Evolutionary conservation across 2,329 filamentous ascomycete genomes (phyloP), one percentile per base, ranked within the genome.

Genomic region (Xylariaceae sp.): DNA sequence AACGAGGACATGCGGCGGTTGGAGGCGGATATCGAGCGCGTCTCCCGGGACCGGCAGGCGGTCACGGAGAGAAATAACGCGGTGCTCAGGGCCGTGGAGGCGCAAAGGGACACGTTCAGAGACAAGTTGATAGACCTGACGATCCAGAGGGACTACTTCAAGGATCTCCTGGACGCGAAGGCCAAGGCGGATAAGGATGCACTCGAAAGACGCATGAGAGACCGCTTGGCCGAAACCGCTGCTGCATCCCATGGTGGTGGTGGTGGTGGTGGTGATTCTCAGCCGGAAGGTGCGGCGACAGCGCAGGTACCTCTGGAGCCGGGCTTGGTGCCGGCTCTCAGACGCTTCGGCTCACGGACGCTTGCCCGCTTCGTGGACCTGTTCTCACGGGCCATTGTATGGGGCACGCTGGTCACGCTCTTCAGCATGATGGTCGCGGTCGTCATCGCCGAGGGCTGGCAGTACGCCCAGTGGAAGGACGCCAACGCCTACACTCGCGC

Each of bases 401-500:
- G 32, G 38, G 19, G 27, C 13, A 21, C 17, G 26, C 35, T 50
- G 28, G 2, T 35, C 1, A 0, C 29, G 1, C 1, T 37, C 15
- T 36, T 50, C 18, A 1, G 38, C 12, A 14, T 44, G 21, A 36
- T 55, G 39, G 0, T 49, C 1, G n/a, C 9, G 2, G 31, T 41
- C n/a, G 30, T 30, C 5, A 28, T 56, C 13, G 43, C 51, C 13
- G 34, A 46, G 35, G 44, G 38, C 12, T 40, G 47, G 9, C 46
- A 49, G 23, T 41, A 40, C 34, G 38, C 33, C 28, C 16, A 32
- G 16, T 51, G 50, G 41, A 34, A 9, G 31, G 3, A 32, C 8
- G 41, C 42, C 16, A 57, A 57, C 41, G 21, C 36, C 7, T 9
- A 40, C 1, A 31, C 36, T 19, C 48, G 54, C 9, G 51, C 34